phyloP scores from a whole-genome alignment of 129 eudicot species.

The Flaveria trinervia region DNA sequence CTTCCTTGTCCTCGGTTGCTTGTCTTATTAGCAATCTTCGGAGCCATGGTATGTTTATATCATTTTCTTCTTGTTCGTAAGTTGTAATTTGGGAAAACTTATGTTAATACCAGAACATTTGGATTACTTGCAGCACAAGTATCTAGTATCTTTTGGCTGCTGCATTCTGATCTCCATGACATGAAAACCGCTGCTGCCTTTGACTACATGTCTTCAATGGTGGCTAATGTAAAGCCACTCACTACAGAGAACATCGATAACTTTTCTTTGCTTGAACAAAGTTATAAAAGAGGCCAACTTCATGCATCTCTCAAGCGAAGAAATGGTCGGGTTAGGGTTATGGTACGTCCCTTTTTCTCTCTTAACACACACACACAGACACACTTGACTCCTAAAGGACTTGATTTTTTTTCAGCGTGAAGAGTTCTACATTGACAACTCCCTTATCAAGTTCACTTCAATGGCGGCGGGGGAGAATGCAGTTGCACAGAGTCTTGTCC shows the following conservation, averaged over 20 bases:
- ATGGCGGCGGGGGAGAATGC: constrained; percentile 50
- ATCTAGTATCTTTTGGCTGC: constrained; percentile 73
- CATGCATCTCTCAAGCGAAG: constrained; percentile 75
- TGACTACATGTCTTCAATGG: constrained; percentile 85
- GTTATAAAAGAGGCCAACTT: constrained; percentile 57
- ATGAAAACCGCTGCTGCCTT: constrained; percentile 53
- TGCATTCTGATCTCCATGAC: constrained; percentile 82
- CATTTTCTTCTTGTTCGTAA: not conserved
- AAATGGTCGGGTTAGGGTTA: constrained; percentile 85
- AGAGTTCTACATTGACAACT: constrained; percentile 57
- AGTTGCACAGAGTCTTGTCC: constrained; percentile 71
- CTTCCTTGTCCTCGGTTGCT: constrained; percentile 68
- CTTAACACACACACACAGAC: not conserved
- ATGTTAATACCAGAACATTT: not conserved
- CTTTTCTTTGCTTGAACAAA: constrained; percentile 63
- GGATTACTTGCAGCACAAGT: constrained; percentile 60
- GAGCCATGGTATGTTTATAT: constrained; percentile 65
- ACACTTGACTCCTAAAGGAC: constrained; percentile 1
- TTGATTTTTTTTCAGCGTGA: constrained; percentile 51
- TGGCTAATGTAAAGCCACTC: constrained; percentile 65
- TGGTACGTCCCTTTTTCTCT: constrained; percentile 46
- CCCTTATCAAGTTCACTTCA: constrained; percentile 57
- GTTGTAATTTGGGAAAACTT: not conserved
- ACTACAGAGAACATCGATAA: constrained; percentile 42
- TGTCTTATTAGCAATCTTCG: constrained; percentile 72